phyloP scores from a whole-genome alignment of 1,139 yeast species.

The Meyerozyma smithsonii region DNA sequence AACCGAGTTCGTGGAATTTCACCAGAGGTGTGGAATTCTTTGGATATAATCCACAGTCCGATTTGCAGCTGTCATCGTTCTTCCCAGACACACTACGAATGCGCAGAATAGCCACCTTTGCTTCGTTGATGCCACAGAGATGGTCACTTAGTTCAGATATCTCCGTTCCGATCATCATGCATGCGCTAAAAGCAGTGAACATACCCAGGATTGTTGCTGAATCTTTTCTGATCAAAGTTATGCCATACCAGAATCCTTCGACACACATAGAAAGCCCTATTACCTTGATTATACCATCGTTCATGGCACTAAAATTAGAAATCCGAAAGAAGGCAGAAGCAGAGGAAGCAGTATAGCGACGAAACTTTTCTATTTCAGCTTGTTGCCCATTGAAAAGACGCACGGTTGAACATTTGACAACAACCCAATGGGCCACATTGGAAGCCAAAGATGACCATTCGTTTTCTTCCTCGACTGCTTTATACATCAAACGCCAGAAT shows the following conservation, averaged over 20 bases:
- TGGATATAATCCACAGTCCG: constrained; percentile 20
- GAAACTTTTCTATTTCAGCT: constrained; percentile 46
- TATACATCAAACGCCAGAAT: constrained; percentile 50
- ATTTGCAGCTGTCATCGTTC: constrained; percentile 6
- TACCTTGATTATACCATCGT: constrained; percentile 53
- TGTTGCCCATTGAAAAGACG: constrained; percentile 57
- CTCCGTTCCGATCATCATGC: constrained; percentile 63
- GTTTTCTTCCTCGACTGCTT: constrained; percentile 56
- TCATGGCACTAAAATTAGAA: constrained; percentile 49
- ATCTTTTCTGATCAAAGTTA: constrained; percentile 51
- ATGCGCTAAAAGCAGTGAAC: constrained; percentile 78
- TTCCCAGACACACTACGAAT: constrained; percentile 17
- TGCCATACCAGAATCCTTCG: constrained; percentile 91
- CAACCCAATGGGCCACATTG: constrained; percentile 64
- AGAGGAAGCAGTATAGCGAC: constrained; percentile 34
- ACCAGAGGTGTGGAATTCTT: constrained; percentile 40
- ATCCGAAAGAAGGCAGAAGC: constrained; percentile 44
- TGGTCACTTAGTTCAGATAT: constrained; percentile 49
- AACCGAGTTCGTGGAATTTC: constrained; percentile 47
- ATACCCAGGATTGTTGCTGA: constrained; percentile 56
- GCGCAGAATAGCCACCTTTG: constrained; percentile 53
- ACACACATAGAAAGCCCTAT: constrained; percentile 72
- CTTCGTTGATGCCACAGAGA: constrained; percentile 55
- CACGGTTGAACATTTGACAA: constrained; percentile 56
- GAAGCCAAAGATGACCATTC: constrained; percentile 51